Evolutionary conservation across 305 asterid genomes (phyloP), one percentile per base, ranked within the genome.

Genomic region (Fraxinus albicans): DNA sequence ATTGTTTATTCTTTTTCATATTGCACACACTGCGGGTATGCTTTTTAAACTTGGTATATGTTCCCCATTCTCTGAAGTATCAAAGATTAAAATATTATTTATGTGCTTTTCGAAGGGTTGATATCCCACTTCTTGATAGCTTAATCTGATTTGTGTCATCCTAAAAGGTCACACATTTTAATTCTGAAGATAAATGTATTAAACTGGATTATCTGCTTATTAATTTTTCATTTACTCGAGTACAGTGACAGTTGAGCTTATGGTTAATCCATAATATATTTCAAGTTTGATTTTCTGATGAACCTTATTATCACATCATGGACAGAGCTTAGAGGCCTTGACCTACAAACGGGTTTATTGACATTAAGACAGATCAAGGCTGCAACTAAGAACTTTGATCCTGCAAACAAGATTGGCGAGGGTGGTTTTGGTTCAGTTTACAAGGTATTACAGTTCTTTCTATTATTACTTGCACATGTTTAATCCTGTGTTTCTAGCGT

Each of bases 381-480:
- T 67, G 99, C 98, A 33, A 94, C 98, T 12, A 92, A 87, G 86
- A 94, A 93, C 86, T 94, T 96, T 79, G 98, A 94, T 88, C 96
- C 92, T 10, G 94, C 77, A 44, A 92, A 91, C 93, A 96, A 96
- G 95, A 81, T 96, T 44, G 99, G 98, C 21, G 99, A 96, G 88
- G 99, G 99, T 72, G 99, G 99, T 75, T 96, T 94, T 83, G 99
- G 99, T 82, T 86, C 93, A 31, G 99, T 96, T 76, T 92, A 90
- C 89, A 96, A 94, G 98, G 99, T 94, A 87, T 80, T 65, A 33
- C 79, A 13, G 12, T 79, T 78, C 75, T 63, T 67, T 69, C 25
- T 77, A 35, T 60, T 40, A 65, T 76, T 4, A 55, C 44, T 82
- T 33, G 72, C 36, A 19, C 31, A 33, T 34, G 8, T 7, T 15